A percentile compares a stretch with the other conserved stretches of the same genome.
Conservation (phyloP, 75 land plant species). For the Selaginella tamariscina region DNA sequence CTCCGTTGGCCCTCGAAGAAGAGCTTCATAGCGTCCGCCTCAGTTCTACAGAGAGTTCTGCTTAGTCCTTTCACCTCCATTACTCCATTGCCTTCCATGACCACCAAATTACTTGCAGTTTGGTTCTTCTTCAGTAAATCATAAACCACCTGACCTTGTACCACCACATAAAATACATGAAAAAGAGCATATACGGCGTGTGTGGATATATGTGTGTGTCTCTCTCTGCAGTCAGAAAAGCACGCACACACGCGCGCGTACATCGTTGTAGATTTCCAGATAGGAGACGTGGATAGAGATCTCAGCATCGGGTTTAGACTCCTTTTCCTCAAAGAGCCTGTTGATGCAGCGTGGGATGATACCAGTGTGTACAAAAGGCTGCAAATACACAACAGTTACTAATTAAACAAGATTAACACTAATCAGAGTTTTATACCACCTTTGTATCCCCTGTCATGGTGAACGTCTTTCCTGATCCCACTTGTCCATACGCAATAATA, state of each 20-base stretch:
- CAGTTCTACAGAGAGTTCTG: conserved; percentile 21
- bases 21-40: conserved; percentile 21
- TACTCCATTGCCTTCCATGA: conserved; percentile 22
- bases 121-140: conserved; percentile 25
- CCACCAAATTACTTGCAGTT: conserved; percentile 6
- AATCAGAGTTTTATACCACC: conserved; percentile 12
- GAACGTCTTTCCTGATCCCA: conserved; percentile 33
- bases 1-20: conserved; percentile 24
- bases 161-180: neutral
- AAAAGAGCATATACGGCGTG: neutral
- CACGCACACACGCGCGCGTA: neutral
- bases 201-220: too few relatives aligned
- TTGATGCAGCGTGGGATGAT: conserved; percentile 25
- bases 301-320: conserved; percentile 23
- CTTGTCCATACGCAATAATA: conserved; percentile 32
- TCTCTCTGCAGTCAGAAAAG: neutral
- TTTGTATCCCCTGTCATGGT: conserved; percentile 33
- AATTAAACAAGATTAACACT: too few relatives aligned
- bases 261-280: conserved; percentile 34
- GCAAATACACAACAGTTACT: conserved; percentile 15
- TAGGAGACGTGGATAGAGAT: conserved; percentile 31
- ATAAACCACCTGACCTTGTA: conserved; percentile 21
- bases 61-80: conserved; percentile 25
- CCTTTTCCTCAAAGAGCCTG: conserved; percentile 27
- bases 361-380: conserved; percentile 24